Evolutionary conservation across 176 grass and related monocot genomes (phyloP).

Genomic region (Tuctoria greenei): DNA sequence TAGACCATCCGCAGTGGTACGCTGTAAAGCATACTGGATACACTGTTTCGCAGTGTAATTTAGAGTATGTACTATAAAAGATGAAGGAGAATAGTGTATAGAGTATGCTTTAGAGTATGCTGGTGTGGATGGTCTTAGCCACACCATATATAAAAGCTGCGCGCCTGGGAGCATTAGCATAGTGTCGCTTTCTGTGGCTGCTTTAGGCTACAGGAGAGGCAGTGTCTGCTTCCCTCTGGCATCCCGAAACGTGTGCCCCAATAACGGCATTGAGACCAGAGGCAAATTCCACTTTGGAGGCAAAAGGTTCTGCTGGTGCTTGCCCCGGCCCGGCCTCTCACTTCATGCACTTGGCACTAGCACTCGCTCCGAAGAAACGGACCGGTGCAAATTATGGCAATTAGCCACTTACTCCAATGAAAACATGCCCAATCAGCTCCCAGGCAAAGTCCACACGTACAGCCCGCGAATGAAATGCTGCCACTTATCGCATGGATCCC

Average conservation of each 20-base stretch:
- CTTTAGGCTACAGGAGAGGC: constrained; percentile 52
- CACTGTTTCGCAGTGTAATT: too few relatives aligned
- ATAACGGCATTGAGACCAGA: constrained; percentile 55
- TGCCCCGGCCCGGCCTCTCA: constrained; percentile 20
- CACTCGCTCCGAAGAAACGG: constrained; percentile 8
- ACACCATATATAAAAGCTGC: constrained; percentile 16
- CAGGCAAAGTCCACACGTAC: not conserved
- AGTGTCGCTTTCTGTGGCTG: constrained; percentile 32
- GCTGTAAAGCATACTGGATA: too few relatives aligned
- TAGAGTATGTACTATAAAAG: too few relatives aligned
- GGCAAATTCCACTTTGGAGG: constrained; percentile 47
- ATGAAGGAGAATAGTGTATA: too few relatives aligned
- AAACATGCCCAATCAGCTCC: not conserved
- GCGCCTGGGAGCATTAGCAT: constrained; percentile 10
- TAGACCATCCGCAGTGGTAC: too few relatives aligned
- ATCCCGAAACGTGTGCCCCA: constrained; percentile 60
- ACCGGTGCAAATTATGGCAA: constrained; percentile 15
- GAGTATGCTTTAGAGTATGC: too few relatives aligned
- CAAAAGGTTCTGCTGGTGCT: constrained; percentile 16
- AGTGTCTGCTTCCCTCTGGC: constrained; percentile 50
- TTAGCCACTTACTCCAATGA: constrained; percentile 23
- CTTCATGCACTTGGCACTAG: constrained; percentile 15
- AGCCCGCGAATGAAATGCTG: not conserved
- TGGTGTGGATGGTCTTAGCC: too few relatives aligned
- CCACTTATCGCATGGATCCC: not conserved